Base-by-base conservation (phyloP, 2,329 filamentous ascomycete genomes). In the Aspergillus unguis region DNA sequence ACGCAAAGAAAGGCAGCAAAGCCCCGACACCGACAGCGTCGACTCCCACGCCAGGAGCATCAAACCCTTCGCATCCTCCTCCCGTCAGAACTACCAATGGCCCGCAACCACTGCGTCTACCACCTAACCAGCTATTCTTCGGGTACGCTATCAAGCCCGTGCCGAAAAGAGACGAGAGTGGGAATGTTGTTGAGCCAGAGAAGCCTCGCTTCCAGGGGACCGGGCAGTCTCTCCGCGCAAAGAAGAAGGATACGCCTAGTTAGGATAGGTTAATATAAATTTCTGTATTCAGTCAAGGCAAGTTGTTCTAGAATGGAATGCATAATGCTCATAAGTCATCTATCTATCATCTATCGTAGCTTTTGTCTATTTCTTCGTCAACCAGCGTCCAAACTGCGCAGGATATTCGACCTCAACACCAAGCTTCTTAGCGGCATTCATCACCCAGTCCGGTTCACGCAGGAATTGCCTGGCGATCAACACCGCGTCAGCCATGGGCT, bases 61-160 rank as follows among this genome's bases (percentile, higher is more conserved):
- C 79, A 1, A 76, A 76, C 33, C 63, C 71, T 7, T 70, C 75
- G 29, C 67, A 80, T 57, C 72, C 75, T 3, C 67, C 73, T 42
- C 70, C 74, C 3, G 62, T 66, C 3, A 69, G 76, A 45, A 75
- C 82, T 56, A 85, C 80, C 10, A 91, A 92, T 58, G 92, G 91
- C 0, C 91, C 92, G 0, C 88, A 94, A 67, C 91, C 92, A 3
- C 80, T 99, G 6, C 82, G 94, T 28, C 71, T 99, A 47, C 83
- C 90, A 0, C 87, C 88, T 0, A 94, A 94, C 64, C 95, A 96
- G 73, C 79, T 99, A 4, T 99, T 99, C 78, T 95, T 99, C 58
- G 94, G 94, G 3, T 99, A 97, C 65, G 87, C 95, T 65, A 82
- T 96, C 67, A 95, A 88, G 71, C 92, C 92, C 0, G 79, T 95